A percentile compares a stretch with the other conserved stretches of the same genome.
These are phyloP conservation scores for Chaetomiaceae sp. DNA, from an alignment of 2,329 filamentous ascomycete species.

Conservation along the genomic window DNA sequence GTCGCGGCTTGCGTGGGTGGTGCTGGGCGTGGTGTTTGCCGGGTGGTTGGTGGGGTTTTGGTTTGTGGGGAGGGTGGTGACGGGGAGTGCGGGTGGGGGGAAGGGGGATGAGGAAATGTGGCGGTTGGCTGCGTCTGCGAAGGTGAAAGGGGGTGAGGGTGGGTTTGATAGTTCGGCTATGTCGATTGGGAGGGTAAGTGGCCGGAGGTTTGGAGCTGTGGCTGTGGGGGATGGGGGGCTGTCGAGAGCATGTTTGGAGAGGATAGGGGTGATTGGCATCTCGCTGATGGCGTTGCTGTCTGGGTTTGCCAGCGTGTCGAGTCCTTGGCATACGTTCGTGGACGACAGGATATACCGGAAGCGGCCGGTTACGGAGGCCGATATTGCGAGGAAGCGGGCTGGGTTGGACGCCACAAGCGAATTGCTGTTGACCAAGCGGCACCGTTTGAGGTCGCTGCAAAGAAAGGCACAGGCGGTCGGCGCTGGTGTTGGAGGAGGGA, in stretches of 20 bases:
- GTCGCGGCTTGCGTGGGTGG: slow-evolving; percentile 53
- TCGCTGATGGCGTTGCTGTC: slow-evolving; percentile 82
- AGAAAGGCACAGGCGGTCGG: slow-evolving; percentile 43
- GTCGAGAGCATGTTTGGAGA: slow-evolving; percentile 52
- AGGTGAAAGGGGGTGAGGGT: neutral
- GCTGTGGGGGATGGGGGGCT: slow-evolving; percentile 30
- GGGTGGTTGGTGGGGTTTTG: slow-evolving; percentile 64
- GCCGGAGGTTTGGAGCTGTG: slow-evolving; percentile 6
- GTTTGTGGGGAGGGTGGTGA: slow-evolving; percentile 12
- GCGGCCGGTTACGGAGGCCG: slow-evolving; percentile 62
- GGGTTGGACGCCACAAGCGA: slow-evolving; percentile 73
- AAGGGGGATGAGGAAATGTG: slow-evolving; percentile 7
- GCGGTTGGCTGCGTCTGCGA: slow-evolving; percentile 4
- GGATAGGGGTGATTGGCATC: slow-evolving; percentile 80
- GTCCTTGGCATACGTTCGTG: slow-evolving; percentile 77
- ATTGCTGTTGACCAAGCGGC: slow-evolving; percentile 69
- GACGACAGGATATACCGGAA: slow-evolving; percentile 46
- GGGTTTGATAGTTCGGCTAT: slow-evolving; percentile 30
- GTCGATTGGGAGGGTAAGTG: slow-evolving; percentile 20
- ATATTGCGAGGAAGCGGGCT: slow-evolving; percentile 70
- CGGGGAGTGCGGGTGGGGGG: neutral
- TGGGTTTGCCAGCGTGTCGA: slow-evolving; percentile 82
- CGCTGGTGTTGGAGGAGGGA: slow-evolving; percentile 23
- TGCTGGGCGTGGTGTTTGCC: slow-evolving; percentile 57
- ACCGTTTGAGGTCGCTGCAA: slow-evolving; percentile 63